Conservation (phyloP, 139 green algal genomes). For the Astrephomene gubernaculifera region DNA sequence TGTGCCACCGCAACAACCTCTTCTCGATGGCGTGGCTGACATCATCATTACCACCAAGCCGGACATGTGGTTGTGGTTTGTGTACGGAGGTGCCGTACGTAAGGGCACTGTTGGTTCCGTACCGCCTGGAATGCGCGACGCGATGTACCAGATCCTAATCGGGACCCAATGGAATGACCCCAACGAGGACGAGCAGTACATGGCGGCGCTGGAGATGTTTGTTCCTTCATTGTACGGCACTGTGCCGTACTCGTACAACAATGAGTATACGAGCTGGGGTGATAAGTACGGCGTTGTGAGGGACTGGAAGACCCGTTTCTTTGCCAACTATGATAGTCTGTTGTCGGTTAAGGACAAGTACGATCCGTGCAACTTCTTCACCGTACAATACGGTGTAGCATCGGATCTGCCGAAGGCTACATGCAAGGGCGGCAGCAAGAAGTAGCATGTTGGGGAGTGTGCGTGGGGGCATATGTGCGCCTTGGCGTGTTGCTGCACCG, state of each 20-base stretch:
- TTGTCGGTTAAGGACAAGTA: conserved; percentile 16
- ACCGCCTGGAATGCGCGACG: background rate
- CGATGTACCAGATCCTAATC: conserved; percentile 9
- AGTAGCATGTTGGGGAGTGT: no score
- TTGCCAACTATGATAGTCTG: background rate
- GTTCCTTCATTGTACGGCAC: background rate
- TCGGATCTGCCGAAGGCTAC: background rate
- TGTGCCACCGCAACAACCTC: background rate
- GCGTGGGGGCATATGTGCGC: no score
- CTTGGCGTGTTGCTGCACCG: no score
- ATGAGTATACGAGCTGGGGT: background rate
- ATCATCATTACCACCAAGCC: background rate
- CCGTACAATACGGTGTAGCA: background rate
- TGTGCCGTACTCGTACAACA: background rate
- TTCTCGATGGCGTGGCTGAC: background rate
- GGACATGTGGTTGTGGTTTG: conserved; percentile 14
- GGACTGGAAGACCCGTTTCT: conserved; percentile 40
- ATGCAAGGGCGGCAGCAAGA: background rate
- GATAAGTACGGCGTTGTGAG: background rate
- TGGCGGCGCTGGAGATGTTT: background rate
- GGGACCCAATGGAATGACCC: background rate
- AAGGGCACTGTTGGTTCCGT: background rate
- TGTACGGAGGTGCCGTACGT: background rate
- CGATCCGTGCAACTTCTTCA: conserved; percentile 41
- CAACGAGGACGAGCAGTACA: background rate